phyloP scores from a whole-genome alignment of 1,284 basidiomycete species.

The Puccinia brachypodii region DNA sequence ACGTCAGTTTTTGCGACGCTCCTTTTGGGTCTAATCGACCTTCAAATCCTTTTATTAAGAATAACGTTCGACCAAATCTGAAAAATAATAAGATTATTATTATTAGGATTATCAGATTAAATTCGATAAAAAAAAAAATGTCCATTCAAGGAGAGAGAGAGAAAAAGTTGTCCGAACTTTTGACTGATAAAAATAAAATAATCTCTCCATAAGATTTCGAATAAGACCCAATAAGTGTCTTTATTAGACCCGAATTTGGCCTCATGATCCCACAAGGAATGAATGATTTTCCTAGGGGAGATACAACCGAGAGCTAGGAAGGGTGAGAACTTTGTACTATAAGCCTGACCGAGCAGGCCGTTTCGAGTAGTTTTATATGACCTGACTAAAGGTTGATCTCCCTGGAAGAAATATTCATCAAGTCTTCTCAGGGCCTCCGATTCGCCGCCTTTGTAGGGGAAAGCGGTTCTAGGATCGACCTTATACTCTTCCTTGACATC shows the following conservation, averaged over 20 bases:
- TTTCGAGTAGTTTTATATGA: conserved; percentile 64
- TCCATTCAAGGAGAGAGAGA: background rate
- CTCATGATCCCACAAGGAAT: conserved; percentile 57
- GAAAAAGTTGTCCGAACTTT: conserved; percentile 51
- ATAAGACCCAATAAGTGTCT: conserved; percentile 60
- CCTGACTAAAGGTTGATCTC: conserved; percentile 57
- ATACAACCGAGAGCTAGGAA: conserved; percentile 62
- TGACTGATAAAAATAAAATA: conserved; percentile 61
- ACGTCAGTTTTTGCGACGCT: conserved; percentile 55
- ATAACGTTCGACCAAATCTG: conserved; percentile 59
- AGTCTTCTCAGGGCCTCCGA: conserved; percentile 58
- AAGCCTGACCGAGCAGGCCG: conserved; percentile 62
- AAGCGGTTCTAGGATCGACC: conserved; percentile 56
- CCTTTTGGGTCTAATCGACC: conserved; percentile 59
- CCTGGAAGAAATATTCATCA: conserved; percentile 58
- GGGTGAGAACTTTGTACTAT: conserved; percentile 63
- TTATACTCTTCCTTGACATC: conserved; percentile 11
- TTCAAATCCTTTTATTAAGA: conserved; percentile 60
- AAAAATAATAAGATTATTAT: background rate
- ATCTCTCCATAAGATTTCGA: conserved; percentile 64
- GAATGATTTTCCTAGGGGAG: conserved; percentile 60
- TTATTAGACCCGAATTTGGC: conserved; percentile 57
- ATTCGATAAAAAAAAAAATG: background rate
- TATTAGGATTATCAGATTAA: background rate
- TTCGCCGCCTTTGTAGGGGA: conserved; percentile 61